A percentile compares a stretch with the other conserved stretches of the same genome.
Evolutionary conservation across 306 rosid genomes (phyloP).

Genomic region (Cajanus cajan): DNA sequence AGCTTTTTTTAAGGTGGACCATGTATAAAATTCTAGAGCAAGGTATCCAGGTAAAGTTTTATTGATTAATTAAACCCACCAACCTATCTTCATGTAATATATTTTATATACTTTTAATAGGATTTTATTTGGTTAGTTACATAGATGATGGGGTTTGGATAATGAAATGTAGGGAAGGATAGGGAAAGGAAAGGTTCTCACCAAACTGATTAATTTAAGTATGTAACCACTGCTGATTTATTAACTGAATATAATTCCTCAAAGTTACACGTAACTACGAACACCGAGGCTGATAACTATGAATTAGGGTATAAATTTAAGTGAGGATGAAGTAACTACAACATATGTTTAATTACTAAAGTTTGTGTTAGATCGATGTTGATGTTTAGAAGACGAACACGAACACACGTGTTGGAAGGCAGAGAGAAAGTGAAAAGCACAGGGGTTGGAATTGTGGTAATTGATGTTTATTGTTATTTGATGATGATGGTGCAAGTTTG

Average conservation of each 20-base stretch:
- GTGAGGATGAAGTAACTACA: neutral
- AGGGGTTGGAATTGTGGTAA: constrained; percentile 33
- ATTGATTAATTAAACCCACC: constrained; percentile 23
- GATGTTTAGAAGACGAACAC: neutral
- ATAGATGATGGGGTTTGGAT: constrained; percentile 25
- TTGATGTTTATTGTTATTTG: too few species aligned
- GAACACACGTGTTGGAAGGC: constrained; percentile 40
- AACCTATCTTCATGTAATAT: constrained; percentile 18
- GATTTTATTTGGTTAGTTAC: constrained; percentile 27
- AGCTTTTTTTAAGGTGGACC: neutral
- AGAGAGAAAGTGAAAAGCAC: constrained; percentile 23
- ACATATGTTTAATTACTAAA: constrained; percentile 17
- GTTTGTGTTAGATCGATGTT: constrained; percentile 24
- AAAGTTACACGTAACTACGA: neutral
- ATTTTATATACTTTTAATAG: neutral
- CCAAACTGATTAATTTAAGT: neutral
- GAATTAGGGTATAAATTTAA: neutral
- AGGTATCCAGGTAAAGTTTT: neutral
- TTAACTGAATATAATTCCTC: neutral
- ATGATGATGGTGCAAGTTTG: constrained; percentile 31
- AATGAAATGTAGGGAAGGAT: too few species aligned
- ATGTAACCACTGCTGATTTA: neutral
- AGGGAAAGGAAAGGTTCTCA: constrained; percentile 16
- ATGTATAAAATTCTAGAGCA: neutral
- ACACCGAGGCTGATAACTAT: neutral